Percentiles rank a stretch among this genome's conserved stretches.
phyloP scores from a whole-genome alignment of 2,329 filamentous ascomycete genomes.

The Plectosphaerella cucumerina region DNA sequence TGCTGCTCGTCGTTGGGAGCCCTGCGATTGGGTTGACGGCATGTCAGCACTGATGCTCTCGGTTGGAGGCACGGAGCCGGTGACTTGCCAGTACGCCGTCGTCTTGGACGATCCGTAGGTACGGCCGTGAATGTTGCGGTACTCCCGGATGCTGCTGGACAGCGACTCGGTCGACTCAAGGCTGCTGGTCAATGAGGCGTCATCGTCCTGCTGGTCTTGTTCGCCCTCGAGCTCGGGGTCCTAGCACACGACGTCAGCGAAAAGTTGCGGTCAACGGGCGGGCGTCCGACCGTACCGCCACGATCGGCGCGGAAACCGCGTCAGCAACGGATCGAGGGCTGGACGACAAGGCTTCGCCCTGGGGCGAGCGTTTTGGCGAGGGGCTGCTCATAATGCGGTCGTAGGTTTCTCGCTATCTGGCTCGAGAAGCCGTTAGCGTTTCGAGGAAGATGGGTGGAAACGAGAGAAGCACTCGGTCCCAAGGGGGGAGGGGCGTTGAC shows the following conservation, averaged over 20 bases:
- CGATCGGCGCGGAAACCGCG: not conserved
- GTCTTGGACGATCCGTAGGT: slow-evolving; percentile 22
- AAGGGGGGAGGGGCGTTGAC: not conserved
- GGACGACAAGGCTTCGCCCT: not conserved
- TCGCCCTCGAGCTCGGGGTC: not conserved
- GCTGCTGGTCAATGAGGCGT: not conserved
- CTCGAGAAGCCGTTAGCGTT: not conserved
- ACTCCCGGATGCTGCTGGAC: slow-evolving; percentile 25
- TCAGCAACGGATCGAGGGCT: not conserved
- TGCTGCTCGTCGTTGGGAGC: slow-evolving; percentile 15
- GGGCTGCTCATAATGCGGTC: not conserved
- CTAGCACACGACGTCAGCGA: not conserved
- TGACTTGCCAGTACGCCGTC: slow-evolving; percentile 19
- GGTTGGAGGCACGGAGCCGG: not conserved
- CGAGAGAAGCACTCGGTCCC: not conserved
- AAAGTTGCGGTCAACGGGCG: not conserved
- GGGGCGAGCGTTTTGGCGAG: not conserved
- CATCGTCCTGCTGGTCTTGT: not conserved
- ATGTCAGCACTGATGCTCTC: not conserved
- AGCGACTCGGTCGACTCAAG: slow-evolving; percentile 23
- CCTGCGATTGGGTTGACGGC: slow-evolving; percentile 7
- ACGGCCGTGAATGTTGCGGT: slow-evolving; percentile 26
- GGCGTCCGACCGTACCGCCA: not conserved
- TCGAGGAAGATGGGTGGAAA: not conserved
- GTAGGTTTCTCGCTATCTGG: not conserved